Evolutionary conservation across 108 stramenopile genomes (phyloP).

Genomic region (Fragilariopsis cylindrus): DNA sequence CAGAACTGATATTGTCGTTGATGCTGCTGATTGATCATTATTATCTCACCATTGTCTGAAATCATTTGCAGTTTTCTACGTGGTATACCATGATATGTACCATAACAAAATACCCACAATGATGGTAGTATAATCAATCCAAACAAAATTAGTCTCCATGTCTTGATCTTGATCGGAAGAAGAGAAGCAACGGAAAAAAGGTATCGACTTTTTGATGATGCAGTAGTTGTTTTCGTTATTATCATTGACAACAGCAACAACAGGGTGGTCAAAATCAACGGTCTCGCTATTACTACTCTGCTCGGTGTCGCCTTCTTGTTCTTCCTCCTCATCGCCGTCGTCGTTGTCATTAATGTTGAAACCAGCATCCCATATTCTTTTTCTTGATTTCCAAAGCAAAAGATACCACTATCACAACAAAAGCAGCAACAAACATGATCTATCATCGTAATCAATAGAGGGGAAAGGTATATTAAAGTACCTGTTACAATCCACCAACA

Average conservation of each 20-base stretch:
- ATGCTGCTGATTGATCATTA: neutral
- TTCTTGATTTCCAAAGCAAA: too few relatives aligned
- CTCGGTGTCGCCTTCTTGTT: neutral
- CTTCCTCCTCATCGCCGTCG: neutral
- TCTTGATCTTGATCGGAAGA: neutral
- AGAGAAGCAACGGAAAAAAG: too few relatives aligned
- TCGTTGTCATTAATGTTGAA: neutral
- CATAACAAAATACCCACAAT: neutral
- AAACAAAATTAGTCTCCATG: neutral
- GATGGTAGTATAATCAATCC: neutral
- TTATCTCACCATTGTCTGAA: neutral
- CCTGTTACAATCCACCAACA: neutral
- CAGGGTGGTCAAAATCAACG: neutral
- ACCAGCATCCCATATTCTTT: neutral
- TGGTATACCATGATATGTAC: neutral
- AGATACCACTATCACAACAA: too few relatives aligned
- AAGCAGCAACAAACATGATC: neutral
- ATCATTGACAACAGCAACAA: neutral
- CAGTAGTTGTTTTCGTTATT: neutral
- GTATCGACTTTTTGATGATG: too few relatives aligned
- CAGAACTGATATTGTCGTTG: neutral
- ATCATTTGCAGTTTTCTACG: neutral
- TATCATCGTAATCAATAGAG: neutral
- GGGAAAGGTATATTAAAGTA: neutral
- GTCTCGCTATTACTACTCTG: neutral